Percentiles rank a stretch among this genome's conserved stretches.
Conservation (phyloP, 2,329 filamentous ascomycete species). For the Colletotrichum sojae region DNA sequence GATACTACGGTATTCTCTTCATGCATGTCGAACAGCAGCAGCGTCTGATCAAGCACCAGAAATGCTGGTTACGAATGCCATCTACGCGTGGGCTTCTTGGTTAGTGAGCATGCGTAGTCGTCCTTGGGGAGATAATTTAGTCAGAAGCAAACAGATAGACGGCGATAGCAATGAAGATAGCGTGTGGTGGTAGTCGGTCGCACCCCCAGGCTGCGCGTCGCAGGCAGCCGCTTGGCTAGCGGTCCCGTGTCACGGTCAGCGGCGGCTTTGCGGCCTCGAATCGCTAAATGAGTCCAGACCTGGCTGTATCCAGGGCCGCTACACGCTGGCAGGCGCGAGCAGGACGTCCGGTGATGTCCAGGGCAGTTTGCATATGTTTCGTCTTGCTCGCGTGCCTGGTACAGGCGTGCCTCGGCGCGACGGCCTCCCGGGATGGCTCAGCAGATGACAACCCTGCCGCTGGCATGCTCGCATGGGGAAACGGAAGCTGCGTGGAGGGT, state of each 20-base stretch:
- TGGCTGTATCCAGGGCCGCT: background rate
- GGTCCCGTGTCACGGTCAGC: conserved; percentile 6
- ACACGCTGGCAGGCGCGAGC: background rate
- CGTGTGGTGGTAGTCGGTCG: too few species aligned
- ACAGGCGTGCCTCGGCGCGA: background rate
- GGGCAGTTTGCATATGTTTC: background rate
- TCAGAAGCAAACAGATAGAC: too few species aligned
- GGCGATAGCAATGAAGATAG: too few species aligned
- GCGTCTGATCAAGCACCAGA: too few species aligned
- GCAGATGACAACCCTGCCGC: background rate
- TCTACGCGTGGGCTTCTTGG: too few species aligned
- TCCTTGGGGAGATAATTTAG: too few species aligned
- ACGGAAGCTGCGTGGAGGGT: background rate
- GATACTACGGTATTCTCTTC: too few species aligned
- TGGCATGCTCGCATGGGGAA: background rate
- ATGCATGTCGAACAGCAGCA: too few species aligned
- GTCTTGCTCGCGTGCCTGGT: background rate
- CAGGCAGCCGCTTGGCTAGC: conserved; percentile 1
- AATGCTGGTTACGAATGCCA: too few species aligned
- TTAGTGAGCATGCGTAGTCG: too few species aligned
- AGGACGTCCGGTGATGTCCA: background rate
- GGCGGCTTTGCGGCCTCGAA: background rate
- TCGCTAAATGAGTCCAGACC: background rate
- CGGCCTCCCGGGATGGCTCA: background rate
- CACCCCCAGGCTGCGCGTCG: too few species aligned